Base-by-base conservation (phyloP, 306 rosid species). In the Carpinus fangiana region DNA sequence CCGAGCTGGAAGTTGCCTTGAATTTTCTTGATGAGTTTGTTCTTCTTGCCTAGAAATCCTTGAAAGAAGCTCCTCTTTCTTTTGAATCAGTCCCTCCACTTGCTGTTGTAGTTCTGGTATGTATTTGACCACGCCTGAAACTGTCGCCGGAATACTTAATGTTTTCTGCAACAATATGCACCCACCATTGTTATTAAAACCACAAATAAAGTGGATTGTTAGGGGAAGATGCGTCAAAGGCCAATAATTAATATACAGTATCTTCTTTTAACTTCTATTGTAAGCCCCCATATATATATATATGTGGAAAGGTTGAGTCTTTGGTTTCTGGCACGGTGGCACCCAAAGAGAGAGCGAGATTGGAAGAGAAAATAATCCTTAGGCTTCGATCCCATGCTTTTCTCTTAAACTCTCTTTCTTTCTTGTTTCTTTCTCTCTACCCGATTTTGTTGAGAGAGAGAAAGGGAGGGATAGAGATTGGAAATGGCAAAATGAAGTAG, bases 91-190 rank as follows among this genome's bases (percentile, higher is more conserved):
- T 34, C 51, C 90, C 73, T 89, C 81, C 59, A 91, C 90, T 70
- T 88, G 89, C 36, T 82, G 76, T 20, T 87, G 88, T 13, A 93
- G 84, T 76, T 89, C 89, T 2, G 97, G 97, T 78, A 93, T 87
- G 80, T 88, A 91, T 8, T 84, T 88, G 31, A 89, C 38, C 5
- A 84, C 93, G 13, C 72, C 81, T 0, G 93, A 86, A 80, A 93
- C 79, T 68, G 92, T 90, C 5, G 84, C 80, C 0, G 97, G 98
- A 64, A 86, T 86, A 81, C 98, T 93, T 72, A 91, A 48, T 36
- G 82, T 91, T 76, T 85, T 89, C 98, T 90, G 84, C 65, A 80
- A 52, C 52, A 70, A 36, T 0, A 38, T 14, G 5, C 14, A 47
- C 20, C 72, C 47, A 81, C 12, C 66, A 74, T 51, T 61, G 45